Evolutionary conservation across 129 eudicot species (phyloP).

Genomic region (Tanacetum coccineum): DNA sequence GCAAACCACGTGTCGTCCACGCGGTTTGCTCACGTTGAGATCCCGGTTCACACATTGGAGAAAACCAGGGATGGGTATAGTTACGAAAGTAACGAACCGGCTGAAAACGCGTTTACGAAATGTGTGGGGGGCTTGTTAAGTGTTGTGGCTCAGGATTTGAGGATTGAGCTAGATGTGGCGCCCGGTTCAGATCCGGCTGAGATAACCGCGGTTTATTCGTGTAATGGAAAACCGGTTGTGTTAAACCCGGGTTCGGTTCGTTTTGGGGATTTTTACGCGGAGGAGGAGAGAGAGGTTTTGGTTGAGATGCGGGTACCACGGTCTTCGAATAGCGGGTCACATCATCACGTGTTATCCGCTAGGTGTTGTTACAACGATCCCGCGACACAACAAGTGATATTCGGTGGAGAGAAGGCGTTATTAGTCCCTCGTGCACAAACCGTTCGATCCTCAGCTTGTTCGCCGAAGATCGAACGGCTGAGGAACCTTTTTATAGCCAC

Average conservation of each 20-base stretch:
- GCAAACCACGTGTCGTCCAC: constrained; percentile 49
- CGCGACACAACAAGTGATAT: constrained; percentile 48
- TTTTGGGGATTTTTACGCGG: constrained; percentile 79
- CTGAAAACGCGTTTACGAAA: constrained; percentile 68
- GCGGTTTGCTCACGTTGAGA: constrained; percentile 82
- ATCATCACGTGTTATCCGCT: constrained; percentile 80
- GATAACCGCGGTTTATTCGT: constrained; percentile 67
- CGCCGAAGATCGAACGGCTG: constrained; percentile 46
- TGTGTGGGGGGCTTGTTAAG: constrained; percentile 81
- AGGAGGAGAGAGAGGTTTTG: constrained; percentile 72
- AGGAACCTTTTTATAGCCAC: constrained; percentile 57
- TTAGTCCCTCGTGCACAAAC: constrained; percentile 59
- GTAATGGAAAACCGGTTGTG: constrained; percentile 46
- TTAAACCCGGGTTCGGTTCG: constrained; percentile 46
- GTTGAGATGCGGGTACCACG: constrained; percentile 66
- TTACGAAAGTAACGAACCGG: constrained; percentile 32
- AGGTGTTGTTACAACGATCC: constrained; percentile 62
- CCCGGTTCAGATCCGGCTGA: constrained; percentile 86
- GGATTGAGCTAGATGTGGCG: constrained; percentile 50
- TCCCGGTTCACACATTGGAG: constrained; percentile 63
- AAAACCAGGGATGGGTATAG: constrained; percentile 31
- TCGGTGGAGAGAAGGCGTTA: constrained; percentile 52
- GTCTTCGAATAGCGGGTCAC: constrained; percentile 37
- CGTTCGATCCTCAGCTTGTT: constrained; percentile 35
- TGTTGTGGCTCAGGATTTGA: constrained; percentile 79